These are phyloP conservation scores for Diutina scorzettiae DNA, from an alignment of 1,139 yeast genomes.

Conservation along the genomic window DNA sequence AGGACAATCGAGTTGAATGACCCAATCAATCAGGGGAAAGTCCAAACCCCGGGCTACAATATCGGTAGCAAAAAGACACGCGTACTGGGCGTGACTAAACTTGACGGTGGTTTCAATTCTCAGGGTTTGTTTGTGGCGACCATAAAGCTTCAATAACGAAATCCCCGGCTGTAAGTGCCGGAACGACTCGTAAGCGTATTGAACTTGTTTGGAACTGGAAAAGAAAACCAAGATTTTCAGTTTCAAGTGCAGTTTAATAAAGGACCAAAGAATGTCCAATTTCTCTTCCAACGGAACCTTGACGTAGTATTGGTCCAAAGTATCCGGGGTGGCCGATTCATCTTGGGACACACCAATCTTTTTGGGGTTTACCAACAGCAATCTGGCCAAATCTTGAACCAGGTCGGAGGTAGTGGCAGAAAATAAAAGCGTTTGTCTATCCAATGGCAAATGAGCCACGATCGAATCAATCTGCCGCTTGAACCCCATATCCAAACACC, in stretches of 20 bases:
- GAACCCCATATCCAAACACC: conserved; percentile 96
- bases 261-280: conserved; percentile 78
- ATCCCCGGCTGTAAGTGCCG: conserved; percentile 93
- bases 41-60: conserved; percentile 96
- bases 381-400: conserved; percentile 77
- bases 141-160: conserved; percentile 82
- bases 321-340: conserved; percentile 60
- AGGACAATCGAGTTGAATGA: conserved; percentile 89
- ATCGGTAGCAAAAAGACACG: conserved; percentile 90
- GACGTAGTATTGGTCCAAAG: conserved; percentile 74
- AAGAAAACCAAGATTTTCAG: conserved; percentile 78
- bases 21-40: conserved; percentile 98
- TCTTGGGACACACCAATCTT: conserved; percentile 52
- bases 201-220: conserved; percentile 91
- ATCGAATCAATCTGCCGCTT: conserved; percentile 80
- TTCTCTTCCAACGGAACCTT: conserved; percentile 66
- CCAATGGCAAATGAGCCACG: conserved; percentile 67
- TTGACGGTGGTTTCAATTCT: conserved; percentile 81
- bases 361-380: conserved; percentile 70
- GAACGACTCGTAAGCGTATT: conserved; percentile 84
- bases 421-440: conserved; percentile 79
- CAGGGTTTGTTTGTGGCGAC: conserved; percentile 90
- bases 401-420: conserved; percentile 92
- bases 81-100: conserved; percentile 76
- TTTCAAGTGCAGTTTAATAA: conserved; percentile 79